A percentile compares a stretch with the other conserved stretches of the same genome.
These are phyloP conservation scores for Fusarium agapanthi DNA, from an alignment of 2,329 filamentous ascomycete species.

Conservation along the genomic window DNA sequence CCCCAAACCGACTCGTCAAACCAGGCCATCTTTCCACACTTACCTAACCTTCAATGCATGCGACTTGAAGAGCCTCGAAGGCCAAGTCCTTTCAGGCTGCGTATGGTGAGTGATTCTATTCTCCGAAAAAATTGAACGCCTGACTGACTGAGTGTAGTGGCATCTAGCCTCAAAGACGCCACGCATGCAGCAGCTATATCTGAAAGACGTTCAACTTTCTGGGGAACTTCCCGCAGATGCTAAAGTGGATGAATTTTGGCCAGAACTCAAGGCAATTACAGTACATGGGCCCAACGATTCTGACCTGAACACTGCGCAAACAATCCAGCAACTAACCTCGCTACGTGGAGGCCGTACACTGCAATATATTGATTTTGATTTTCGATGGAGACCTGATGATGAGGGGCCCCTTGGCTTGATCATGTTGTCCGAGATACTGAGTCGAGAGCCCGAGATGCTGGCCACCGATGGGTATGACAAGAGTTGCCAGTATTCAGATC, in stretches of 20 bases:
- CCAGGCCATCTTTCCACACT: conserved; percentile 20
- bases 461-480: conserved; percentile 9
- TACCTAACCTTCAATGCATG: conserved; percentile 45
- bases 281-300: conserved; percentile 34
- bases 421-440: conserved; percentile 19
- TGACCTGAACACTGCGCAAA: conserved; percentile 34
- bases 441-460: conserved; percentile 21
- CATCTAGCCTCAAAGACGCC: conserved; percentile 40
- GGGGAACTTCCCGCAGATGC: conserved; percentile 1
- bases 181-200: conserved; percentile 45
- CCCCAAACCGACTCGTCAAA: conserved; percentile 21
- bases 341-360: conserved; percentile 40
- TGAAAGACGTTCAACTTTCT: conserved; percentile 41
- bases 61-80: conserved; percentile 39
- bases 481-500: conserved; percentile 36
- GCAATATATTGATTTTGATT: conserved; percentile 45
- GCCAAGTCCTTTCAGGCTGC: conserved; percentile 22
- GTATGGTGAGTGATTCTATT: conserved; percentile 27
- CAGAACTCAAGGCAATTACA: conserved; percentile 43
- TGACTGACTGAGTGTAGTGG: conserved; percentile 36
- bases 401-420: conserved; percentile 33
- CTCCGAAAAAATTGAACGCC: not conserved
- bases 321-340: conserved; percentile 40
- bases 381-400: conserved; percentile 39
- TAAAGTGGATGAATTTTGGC: conserved; percentile 41